A percentile compares a stretch with the other conserved stretches of the same genome.
Conservation (phyloP, 75 land plant species). For the Picea sitchensis region DNA sequence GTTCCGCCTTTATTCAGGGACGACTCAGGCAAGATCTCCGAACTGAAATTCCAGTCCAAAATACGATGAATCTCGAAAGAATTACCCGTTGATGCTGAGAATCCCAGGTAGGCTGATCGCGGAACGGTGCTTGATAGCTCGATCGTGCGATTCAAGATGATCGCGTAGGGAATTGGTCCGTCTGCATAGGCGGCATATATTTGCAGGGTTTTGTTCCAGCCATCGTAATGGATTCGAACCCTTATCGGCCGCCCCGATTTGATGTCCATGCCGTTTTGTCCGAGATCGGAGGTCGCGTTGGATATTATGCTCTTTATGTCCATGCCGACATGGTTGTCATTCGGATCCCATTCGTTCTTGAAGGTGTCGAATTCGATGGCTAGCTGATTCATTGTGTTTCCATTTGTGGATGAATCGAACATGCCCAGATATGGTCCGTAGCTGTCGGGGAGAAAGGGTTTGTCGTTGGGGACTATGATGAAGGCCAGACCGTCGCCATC, state of each 20-base stretch:
- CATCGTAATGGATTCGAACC: constrained; percentile 28
- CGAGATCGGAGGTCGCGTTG: neutral
- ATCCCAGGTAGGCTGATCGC: constrained; percentile 12
- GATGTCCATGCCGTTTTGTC: constrained; percentile 13
- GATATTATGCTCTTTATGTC: constrained; percentile 27
- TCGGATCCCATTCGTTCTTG: constrained; percentile 30
- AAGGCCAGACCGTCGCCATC: constrained; percentile 6
- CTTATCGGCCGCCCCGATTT: constrained; percentile 20
- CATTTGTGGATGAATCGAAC: neutral
- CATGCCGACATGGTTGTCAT: constrained; percentile 40
- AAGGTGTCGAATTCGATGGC: constrained; percentile 53
- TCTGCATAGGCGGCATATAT: constrained; percentile 21
- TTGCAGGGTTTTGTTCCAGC: constrained; percentile 11
- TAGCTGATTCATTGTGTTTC: neutral
- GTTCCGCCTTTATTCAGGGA: neutral
- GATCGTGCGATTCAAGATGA: neutral
- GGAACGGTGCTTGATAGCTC: constrained; percentile 10
- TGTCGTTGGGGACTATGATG: neutral
- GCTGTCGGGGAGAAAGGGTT: neutral
- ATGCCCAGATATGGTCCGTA: neutral
- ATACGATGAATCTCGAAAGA: constrained; percentile 13
- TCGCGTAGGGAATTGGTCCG: neutral
- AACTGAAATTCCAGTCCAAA: constrained; percentile 16
- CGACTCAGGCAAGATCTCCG: neutral
- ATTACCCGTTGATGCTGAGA: constrained; percentile 27